Evolutionary conservation across 371 early-diverging fungal genomes (phyloP).

Genomic region (Actinomucor elegans): DNA sequence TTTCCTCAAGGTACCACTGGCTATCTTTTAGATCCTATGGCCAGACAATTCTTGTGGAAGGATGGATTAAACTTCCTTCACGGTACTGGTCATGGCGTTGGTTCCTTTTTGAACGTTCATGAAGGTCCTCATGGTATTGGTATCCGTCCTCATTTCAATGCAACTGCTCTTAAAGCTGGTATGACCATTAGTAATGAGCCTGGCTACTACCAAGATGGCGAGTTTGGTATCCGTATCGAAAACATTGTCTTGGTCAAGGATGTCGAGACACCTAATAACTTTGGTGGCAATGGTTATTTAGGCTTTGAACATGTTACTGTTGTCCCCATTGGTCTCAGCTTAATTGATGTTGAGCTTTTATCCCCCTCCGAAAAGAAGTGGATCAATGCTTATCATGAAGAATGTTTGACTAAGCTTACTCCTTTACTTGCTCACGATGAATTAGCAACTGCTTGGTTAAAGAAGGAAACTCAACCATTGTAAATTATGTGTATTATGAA

Average conservation of each 20-base stretch:
- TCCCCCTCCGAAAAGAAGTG: slow-evolving; percentile 74
- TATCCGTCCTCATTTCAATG: slow-evolving; percentile 70
- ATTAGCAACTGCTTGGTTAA: slow-evolving; percentile 75
- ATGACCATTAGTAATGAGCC: slow-evolving; percentile 97
- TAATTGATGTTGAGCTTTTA: slow-evolving; percentile 73
- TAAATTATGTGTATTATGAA: slow-evolving; percentile 14
- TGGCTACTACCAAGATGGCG: slow-evolving; percentile 97
- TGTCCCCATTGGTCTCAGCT: slow-evolving; percentile 76
- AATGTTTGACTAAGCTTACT: slow-evolving; percentile 71
- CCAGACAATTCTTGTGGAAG: slow-evolving; percentile 90
- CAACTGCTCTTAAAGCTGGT: slow-evolving; percentile 72
- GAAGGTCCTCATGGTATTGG: slow-evolving; percentile 98
- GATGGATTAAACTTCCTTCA: slow-evolving; percentile 97
- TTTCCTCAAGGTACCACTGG: slow-evolving; percentile 88
- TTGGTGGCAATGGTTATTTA: slow-evolving; percentile 78
- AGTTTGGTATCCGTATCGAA: slow-evolving; percentile 99
- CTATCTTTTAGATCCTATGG: slow-evolving; percentile 86
- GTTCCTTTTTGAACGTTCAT: slow-evolving; percentile 97
- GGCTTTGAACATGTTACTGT: slow-evolving; percentile 92
- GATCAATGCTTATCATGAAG: slow-evolving; percentile 85
- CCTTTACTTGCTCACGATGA: slow-evolving; percentile 71
- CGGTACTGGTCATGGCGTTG: slow-evolving; percentile 99
- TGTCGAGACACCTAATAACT: slow-evolving; percentile 70
- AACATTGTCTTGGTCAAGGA: slow-evolving; percentile 79
- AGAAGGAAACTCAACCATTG: slow-evolving; percentile 64